phyloP scores from a whole-genome alignment of 805 yeast genomes.

The Suhomyces faveliae region DNA sequence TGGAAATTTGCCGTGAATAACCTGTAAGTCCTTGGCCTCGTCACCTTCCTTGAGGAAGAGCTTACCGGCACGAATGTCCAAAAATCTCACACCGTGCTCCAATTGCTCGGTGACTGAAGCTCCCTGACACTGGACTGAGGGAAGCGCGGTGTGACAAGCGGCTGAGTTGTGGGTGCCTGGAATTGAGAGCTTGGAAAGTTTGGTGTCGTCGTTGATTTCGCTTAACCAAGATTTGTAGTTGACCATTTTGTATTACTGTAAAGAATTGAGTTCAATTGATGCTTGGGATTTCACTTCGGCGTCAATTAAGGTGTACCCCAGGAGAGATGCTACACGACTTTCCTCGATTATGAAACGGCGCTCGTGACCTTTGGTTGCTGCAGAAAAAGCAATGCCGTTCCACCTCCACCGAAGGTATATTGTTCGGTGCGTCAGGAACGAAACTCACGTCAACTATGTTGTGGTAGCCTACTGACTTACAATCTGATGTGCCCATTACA shows the following conservation, averaged over 20 bases:
- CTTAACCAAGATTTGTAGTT: constrained; percentile 53
- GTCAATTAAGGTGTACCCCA: neutral
- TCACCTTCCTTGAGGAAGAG: constrained; percentile 52
- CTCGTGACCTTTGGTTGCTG: neutral
- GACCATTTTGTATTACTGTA: constrained; percentile 29
- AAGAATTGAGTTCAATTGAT: neutral
- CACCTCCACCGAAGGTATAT: neutral
- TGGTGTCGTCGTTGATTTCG: constrained; percentile 49
- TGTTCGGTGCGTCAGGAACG: constrained; percentile 1
- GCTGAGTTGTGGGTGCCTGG: constrained; percentile 89
- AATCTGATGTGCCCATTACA: too few relatives aligned
- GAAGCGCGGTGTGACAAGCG: constrained; percentile 67
- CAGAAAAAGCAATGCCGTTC: neutral
- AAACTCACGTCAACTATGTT: too few relatives aligned
- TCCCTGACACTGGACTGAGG: constrained; percentile 77
- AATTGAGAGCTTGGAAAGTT: constrained; percentile 54
- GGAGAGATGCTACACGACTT: neutral
- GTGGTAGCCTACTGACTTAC: too few relatives aligned
- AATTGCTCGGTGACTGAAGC: constrained; percentile 59
- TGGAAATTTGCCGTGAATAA: constrained; percentile 76
- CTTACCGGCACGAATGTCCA: constrained; percentile 65
- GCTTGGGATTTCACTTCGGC: neutral
- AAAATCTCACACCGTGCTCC: constrained; percentile 69
- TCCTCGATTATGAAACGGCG: neutral
- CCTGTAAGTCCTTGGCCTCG: constrained; percentile 55